Percentiles rank a stretch among this genome's conserved stretches.
phyloP scores from a whole-genome alignment of 805 yeast species.

The Metschnikowia lachancei region DNA sequence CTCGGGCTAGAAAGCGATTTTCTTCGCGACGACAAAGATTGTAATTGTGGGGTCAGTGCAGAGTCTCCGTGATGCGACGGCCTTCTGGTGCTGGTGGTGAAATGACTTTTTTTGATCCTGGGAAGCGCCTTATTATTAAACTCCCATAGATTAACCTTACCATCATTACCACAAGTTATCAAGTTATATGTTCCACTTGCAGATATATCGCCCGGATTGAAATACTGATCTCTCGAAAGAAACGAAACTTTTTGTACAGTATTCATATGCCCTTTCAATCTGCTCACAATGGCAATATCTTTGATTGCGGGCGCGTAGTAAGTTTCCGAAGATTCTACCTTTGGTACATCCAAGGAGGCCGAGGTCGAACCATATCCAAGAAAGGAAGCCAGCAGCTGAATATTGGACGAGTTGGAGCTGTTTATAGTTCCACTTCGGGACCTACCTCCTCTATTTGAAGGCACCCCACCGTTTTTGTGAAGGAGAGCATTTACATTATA shows the following conservation, averaged over 20 bases:
- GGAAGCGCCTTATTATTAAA: conserved; percentile 43
- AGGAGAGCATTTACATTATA: conserved; percentile 40
- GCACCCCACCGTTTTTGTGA: conserved; percentile 4
- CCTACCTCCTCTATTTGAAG: conserved; percentile 19
- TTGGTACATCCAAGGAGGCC: conserved; percentile 22
- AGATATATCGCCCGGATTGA: neutral
- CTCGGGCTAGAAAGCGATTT: neutral
- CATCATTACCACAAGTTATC: conserved; percentile 40
- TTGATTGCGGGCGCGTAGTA: conserved; percentile 36
- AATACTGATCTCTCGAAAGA: conserved; percentile 21
- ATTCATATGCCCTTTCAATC: conserved; percentile 42
- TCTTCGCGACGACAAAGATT: conserved; percentile 4
- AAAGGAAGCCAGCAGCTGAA: conserved; percentile 18
- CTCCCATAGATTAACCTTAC: conserved; percentile 43
- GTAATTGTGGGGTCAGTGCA: conserved; percentile 5
- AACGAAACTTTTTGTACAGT: conserved; percentile 33
- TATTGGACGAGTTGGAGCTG: conserved; percentile 24
- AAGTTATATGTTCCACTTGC: conserved; percentile 27
- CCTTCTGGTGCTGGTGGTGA: conserved; percentile 9
- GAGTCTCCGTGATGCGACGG: conserved; percentile 5
- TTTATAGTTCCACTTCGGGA: conserved; percentile 42
- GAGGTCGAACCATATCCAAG: conserved; percentile 25
- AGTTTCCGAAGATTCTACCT: conserved; percentile 15
- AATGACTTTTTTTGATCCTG: conserved; percentile 27
- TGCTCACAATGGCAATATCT: conserved; percentile 35